These are phyloP conservation scores for Arthrocladium fulminans DNA, from an alignment of 2,329 filamentous ascomycete species.

Conservation along the genomic window DNA sequence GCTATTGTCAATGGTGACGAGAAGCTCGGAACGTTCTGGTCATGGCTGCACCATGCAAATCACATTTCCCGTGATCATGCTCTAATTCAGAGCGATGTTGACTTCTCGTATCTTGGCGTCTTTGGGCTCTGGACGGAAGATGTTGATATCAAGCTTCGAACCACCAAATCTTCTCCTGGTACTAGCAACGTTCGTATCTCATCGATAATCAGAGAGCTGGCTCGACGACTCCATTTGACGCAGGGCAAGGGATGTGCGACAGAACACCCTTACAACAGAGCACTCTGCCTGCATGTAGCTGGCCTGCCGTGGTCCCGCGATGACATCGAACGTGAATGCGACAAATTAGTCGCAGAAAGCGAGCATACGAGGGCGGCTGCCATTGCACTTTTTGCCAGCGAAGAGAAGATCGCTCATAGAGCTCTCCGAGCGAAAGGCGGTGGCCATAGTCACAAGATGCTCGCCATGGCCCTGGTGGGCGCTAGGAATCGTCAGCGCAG, in stretches of 20 bases:
- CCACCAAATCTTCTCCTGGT: slow-evolving; percentile 25
- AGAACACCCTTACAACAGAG: slow-evolving; percentile 46
- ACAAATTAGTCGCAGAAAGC: slow-evolving; percentile 43
- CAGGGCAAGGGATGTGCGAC: slow-evolving; percentile 44
- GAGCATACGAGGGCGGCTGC: slow-evolving; percentile 56
- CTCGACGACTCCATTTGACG: slow-evolving; percentile 43
- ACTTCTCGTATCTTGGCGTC: slow-evolving; percentile 54
- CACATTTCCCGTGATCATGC: slow-evolving; percentile 36
- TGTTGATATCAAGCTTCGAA: slow-evolving; percentile 30
- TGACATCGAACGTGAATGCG: slow-evolving; percentile 41
- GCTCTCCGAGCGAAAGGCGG: slow-evolving; percentile 47
- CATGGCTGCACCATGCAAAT: slow-evolving; percentile 44
- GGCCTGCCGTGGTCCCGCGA: slow-evolving; percentile 48
- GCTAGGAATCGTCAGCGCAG: slow-evolving; percentile 27
- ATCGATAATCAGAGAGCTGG: slow-evolving; percentile 43
- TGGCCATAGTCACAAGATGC: slow-evolving; percentile 47
- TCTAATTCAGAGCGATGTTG: slow-evolving; percentile 49
- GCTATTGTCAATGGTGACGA: slow-evolving; percentile 47
- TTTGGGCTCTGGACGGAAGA: slow-evolving; percentile 51
- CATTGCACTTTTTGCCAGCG: slow-evolving; percentile 51
- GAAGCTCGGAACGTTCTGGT: slow-evolving; percentile 51
- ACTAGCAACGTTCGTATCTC: slow-evolving; percentile 33
- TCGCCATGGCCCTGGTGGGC: slow-evolving; percentile 45
- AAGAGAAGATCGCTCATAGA: slow-evolving; percentile 49
- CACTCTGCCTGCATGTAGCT: slow-evolving; percentile 52